These are phyloP conservation scores for Ogataea dorogensis DNA, from an alignment of 805 yeast genomes.

Conservation along the genomic window DNA sequence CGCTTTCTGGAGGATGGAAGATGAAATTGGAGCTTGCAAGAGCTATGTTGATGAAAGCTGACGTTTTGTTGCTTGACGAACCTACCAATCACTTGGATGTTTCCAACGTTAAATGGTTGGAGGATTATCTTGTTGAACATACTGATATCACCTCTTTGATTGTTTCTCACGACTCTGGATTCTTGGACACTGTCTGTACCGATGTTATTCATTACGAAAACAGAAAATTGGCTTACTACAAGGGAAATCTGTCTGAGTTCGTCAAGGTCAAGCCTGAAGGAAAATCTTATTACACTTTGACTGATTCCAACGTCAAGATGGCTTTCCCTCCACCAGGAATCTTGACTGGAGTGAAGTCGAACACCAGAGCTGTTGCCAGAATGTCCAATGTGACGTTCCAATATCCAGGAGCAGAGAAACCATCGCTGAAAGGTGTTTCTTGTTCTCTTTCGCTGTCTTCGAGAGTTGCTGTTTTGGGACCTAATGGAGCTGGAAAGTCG, in stretches of 20 bases:
- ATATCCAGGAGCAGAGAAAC: slow-evolving; percentile 87
- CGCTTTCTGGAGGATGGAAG: slow-evolving; percentile 98
- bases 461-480: slow-evolving; percentile 94
- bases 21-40: slow-evolving; percentile 98
- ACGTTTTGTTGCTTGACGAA: slow-evolving; percentile 90
- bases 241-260: slow-evolving; percentile 91
- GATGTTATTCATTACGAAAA: slow-evolving; percentile 96
- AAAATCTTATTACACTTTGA: slow-evolving; percentile 88
- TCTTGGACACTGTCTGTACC: slow-evolving; percentile 92
- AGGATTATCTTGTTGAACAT: slow-evolving; percentile 80
- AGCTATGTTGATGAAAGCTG: slow-evolving; percentile 97
- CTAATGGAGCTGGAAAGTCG: slow-evolving; percentile 99
- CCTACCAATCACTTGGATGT: slow-evolving; percentile 99
- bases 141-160: slow-evolving; percentile 89
- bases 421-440: slow-evolving; percentile 74
- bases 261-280: slow-evolving; percentile 95
- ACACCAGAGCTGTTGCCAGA: slow-evolving; percentile 77
- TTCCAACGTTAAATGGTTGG: slow-evolving; percentile 87
- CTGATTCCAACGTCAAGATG: slow-evolving; percentile 93
- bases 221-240: slow-evolving; percentile 91
- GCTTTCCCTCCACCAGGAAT: slow-evolving; percentile 98
- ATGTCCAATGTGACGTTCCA: slow-evolving; percentile 81
- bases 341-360: slow-evolving; percentile 94
- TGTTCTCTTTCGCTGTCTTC: slow-evolving; percentile 94
- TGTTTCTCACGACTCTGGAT: slow-evolving; percentile 97